phyloP scores from a whole-genome alignment of 2,329 filamentous ascomycete species.

The Xylariaceae sp. region DNA sequence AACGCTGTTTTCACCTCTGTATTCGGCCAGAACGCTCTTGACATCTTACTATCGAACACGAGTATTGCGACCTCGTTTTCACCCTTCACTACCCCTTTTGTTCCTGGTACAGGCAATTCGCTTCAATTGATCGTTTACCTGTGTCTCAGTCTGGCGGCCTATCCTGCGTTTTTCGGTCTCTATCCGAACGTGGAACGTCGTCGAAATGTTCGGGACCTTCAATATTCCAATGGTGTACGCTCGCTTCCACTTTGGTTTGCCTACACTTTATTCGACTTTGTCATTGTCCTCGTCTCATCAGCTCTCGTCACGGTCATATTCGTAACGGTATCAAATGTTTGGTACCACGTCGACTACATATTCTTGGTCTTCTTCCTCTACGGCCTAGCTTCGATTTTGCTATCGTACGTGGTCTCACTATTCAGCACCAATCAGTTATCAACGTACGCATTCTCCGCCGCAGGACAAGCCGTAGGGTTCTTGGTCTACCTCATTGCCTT shows the following conservation, averaged over 20 bases:
- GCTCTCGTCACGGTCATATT: slow-evolving; percentile 67
- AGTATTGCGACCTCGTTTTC: slow-evolving; percentile 69
- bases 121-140: slow-evolving; percentile 80
- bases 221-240: slow-evolving; percentile 88
- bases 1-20: slow-evolving; percentile 53
- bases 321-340: slow-evolving; percentile 58
- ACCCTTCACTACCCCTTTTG: slow-evolving; percentile 70
- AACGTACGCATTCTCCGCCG: slow-evolving; percentile 78
- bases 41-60: slow-evolving; percentile 62
- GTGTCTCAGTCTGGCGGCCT: slow-evolving; percentile 70
- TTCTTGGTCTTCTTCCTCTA: slow-evolving; percentile 79
- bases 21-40: slow-evolving; percentile 60
- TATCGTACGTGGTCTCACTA: slow-evolving; percentile 78
- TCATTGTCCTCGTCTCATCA: slow-evolving; percentile 64
- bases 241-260: slow-evolving; percentile 80
- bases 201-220: slow-evolving; percentile 72
- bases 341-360: slow-evolving; percentile 76
- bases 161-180: slow-evolving; percentile 80
- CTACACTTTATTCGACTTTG: slow-evolving; percentile 76
- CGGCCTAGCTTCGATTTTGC: slow-evolving; percentile 69
- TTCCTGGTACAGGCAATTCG: slow-evolving; percentile 63
- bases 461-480: slow-evolving; percentile 68
- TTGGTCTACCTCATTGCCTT: slow-evolving; percentile 69
- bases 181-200: slow-evolving; percentile 85
- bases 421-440: slow-evolving; percentile 75